These are phyloP conservation scores for Amaranthus palmeri DNA, from an alignment of 148 eudicot genomes.

Conservation along the genomic window DNA sequence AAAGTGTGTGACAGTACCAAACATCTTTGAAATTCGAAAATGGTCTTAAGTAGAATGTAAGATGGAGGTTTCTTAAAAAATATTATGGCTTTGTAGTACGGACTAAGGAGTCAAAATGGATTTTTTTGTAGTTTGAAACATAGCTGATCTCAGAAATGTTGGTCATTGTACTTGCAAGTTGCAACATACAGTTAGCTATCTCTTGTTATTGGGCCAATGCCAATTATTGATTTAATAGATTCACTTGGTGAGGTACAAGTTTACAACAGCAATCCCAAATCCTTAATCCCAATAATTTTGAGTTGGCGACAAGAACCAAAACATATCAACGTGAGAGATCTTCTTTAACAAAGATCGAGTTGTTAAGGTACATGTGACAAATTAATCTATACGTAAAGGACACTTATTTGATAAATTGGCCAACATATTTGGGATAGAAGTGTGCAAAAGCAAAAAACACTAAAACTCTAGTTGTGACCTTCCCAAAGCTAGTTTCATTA, in stretches of 20 bases:
- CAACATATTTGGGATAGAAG: background rate
- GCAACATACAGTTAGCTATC: background rate
- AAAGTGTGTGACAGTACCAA: background rate
- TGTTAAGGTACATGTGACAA: background rate
- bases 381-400: background rate
- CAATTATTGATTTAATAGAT: background rate
- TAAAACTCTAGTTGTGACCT: background rate
- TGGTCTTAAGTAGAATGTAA: conserved; percentile 5
- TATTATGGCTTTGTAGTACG: background rate
- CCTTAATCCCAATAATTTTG: too few relatives aligned
- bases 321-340: too few relatives aligned
- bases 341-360: background rate
- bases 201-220: background rate
- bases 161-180: background rate
- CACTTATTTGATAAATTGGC: background rate
- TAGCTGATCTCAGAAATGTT: background rate
- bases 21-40: too few relatives aligned
- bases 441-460: background rate
- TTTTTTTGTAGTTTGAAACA: background rate
- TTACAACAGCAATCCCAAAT: too few relatives aligned
- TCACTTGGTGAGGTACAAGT: background rate
- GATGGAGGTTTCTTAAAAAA: background rate
- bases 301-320: too few relatives aligned
- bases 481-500: background rate
- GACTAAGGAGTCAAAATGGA: background rate